Evolutionary conservation across 2,329 filamentous ascomycete species (phyloP), one percentile per base, ranked within the genome.

Genomic region (Fusarium abutilonis): DNA sequence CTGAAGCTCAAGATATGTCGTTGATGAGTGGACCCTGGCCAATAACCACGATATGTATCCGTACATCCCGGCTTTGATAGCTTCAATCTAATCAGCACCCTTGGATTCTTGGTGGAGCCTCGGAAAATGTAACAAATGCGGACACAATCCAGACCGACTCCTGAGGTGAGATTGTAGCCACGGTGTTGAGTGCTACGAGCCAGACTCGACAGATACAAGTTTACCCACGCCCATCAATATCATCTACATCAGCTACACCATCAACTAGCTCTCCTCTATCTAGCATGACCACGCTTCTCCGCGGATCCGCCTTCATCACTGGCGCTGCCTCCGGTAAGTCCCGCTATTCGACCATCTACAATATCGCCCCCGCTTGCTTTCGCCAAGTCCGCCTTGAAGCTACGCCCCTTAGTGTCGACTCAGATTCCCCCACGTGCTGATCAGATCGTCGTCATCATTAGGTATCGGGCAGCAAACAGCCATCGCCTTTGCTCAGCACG

Each of bases 391-490:
- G 53, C 34, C 56, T 45, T 7, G 21, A 29, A 45, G 26, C 52
- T 23, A 38, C 51, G 17, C 28, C 17, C 42, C 42, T 47, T 52
- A 36, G 42, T 29, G 48, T 11, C 14, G 28, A n/a, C n/a, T 39
- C 21, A 28, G 43, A 28, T 19, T 38, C 9, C 15, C 23, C 19
- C n/a, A 26, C 17, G 23, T 26, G 34, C 39, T 51, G 36, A 51
- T 31, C 51, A 53, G 43, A 56, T 31, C 19, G 11, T 38, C 17
- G 34, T 61, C 3, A 32, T 15, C 64, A 8, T 61, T 53, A 82
- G 82, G 82, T 63, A 83, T 84, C 57, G 82, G 82, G 21, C 75
- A 79, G 57, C 64, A 74, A 59, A 79, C 79, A 3, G 80, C 81
- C 8, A 75, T 79, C 42, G 74, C 79, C 14, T 79, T 84, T 55